Evolutionary conservation across 2,329 filamentous ascomycete genomes (phyloP), one percentile per base, ranked within the genome.

Genomic region (Fusarium udum): DNA sequence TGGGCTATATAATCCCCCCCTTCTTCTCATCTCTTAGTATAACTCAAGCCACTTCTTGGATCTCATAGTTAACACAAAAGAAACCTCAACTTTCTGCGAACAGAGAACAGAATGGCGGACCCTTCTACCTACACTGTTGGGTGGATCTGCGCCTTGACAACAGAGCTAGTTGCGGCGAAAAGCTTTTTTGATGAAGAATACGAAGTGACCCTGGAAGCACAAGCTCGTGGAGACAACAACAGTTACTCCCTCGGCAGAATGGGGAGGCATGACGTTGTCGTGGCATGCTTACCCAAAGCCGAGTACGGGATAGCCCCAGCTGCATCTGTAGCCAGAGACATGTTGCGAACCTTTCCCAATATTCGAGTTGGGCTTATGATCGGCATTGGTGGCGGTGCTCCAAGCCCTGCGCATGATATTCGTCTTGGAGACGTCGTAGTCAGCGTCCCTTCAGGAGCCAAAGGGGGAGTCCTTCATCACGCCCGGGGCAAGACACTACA

Each of bases 1-100:
- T 37, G 14, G 11, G 3, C 20, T 28, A 28, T 39, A 28, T 37
- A 39, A n/a, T 1, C 1, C 24, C 13, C 28, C 6, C 3, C 3
- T 14, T 16, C 11, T 4, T 37, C 20, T 14, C 14, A 18, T 9
- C 2, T 7, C 3, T n/a, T 1, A 14, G 7, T 0, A 16, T 10
- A 15, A 26, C 6, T 37, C 34, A 39, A 53, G 5, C 2, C 13
- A 13, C 2, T 37, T n/a, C 10, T 39, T 10, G 4, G 3, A 18
- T 18, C 14, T 22, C 10, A 28, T 16, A 13, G 0, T 8, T 0
- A 12, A 28, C 13, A 16, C 18, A 2, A 10, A 9, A 4, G 4
- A 16, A 37, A 24, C 8, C 10, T 24, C 16, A 24, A 34, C 8
- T 31, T 31, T 31, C 22, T 24, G 10, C 22, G 20, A 53, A 20